Conservation (phyloP, 345 rosid species). For the Eucalyptus lansdowneana region DNA sequence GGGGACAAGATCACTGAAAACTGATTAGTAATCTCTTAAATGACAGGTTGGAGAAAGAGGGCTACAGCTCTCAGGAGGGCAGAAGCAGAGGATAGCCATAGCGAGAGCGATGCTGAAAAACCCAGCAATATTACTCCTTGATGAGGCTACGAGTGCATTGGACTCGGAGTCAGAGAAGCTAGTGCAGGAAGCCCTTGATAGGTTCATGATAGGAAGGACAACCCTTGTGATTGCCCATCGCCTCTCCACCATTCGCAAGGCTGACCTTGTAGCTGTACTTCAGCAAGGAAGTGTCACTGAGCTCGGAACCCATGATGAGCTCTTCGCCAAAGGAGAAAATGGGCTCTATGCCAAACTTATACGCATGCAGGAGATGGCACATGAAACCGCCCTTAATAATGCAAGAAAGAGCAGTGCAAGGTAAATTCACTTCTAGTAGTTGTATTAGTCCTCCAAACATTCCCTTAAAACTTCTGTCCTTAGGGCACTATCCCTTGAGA, state of each 20-base stretch:
- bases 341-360: conserved; percentile 91
- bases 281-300: conserved; percentile 95
- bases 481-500: neutral
- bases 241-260: conserved; percentile 93
- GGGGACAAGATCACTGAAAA: neutral
- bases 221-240: conserved; percentile 96
- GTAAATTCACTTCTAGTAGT: conserved; percentile 7
- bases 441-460: neutral
- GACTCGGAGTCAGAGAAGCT: conserved; percentile 97
- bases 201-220: conserved; percentile 98
- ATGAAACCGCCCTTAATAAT: conserved; percentile 87
- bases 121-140: conserved; percentile 83
- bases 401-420: conserved; percentile 99
- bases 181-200: conserved; percentile 93
- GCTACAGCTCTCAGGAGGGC: conserved; percentile 93
- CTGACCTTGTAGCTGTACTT: conserved; percentile 92
- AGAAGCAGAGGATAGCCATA: conserved; percentile 93
- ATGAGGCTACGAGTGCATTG: conserved; percentile 95
- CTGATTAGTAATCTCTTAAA: neutral
- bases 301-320: conserved; percentile 90
- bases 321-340: conserved; percentile 76
- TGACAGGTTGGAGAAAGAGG: conserved; percentile 99
- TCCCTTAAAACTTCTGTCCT: neutral
- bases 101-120: conserved; percentile 98
- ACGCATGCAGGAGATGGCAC: conserved; percentile 88